Conservation (phyloP, 345 rosid genomes). For the Arabis hirsuta region DNA sequence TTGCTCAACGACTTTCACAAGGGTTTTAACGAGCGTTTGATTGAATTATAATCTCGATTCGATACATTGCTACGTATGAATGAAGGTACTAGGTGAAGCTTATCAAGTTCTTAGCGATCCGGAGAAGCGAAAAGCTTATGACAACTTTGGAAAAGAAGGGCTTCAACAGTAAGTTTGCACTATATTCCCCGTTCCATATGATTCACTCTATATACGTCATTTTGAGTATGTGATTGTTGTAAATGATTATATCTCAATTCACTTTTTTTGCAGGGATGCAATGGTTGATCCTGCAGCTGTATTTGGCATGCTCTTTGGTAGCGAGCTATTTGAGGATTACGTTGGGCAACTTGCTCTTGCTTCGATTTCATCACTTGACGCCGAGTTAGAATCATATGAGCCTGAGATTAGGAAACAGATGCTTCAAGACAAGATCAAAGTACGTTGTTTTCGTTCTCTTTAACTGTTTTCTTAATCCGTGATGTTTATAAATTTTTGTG, state of each 20-base stretch:
- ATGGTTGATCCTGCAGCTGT: conserved; percentile 94
- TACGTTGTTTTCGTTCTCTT: conserved; percentile 24
- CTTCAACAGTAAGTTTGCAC: conserved; percentile 65
- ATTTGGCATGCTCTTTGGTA: conserved; percentile 93
- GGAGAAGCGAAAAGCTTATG: conserved; percentile 80
- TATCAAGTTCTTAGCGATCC: conserved; percentile 94
- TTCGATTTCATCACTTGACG: conserved; percentile 56
- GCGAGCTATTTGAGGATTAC: conserved; percentile 89
- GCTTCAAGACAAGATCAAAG: conserved; percentile 78
- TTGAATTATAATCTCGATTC: conserved; percentile 22
- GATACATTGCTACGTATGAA: conserved; percentile 24
- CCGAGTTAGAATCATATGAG: conserved; percentile 60
- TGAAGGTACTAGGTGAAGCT: conserved; percentile 91
- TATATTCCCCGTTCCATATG: neutral
- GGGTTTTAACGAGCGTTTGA: neutral
- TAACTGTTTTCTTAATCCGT: neutral
- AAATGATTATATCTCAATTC: neutral
- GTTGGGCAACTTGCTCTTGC: conserved; percentile 90
- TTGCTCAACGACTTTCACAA: conserved; percentile 8
- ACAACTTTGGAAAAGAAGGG: conserved; percentile 86
- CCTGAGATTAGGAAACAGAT: conserved; percentile 52
- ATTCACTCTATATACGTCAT: neutral
- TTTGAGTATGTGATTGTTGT: conserved; percentile 2
- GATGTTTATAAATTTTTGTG: neutral
- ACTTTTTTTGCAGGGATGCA: conserved; percentile 56